Evolutionary conservation across 2,329 filamentous ascomycete species (phyloP), one percentile per base, ranked within the genome.

Genomic region (Fusarium agapanthi): DNA sequence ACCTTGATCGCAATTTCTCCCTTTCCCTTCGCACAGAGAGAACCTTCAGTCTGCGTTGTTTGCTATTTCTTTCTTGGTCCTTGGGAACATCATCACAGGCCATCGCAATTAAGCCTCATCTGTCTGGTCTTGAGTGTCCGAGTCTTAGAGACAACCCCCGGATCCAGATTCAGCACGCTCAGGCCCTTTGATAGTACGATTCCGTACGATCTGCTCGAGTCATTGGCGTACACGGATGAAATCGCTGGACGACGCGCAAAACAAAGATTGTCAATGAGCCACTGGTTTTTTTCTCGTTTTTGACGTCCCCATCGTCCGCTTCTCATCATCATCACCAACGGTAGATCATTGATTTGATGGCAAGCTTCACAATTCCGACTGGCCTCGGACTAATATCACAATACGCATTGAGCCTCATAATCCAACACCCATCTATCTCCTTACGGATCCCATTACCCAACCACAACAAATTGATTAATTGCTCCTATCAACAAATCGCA

Each of bases 1-100:
- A 65, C 65, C 59, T 69, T 69, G 51, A 63, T 58, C 38, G 50
- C 41, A 69, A 69, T 69, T 69, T 69, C 67, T 69, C 67, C 67
- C 40, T 69, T 60, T 34, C 34, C 20, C 30, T 43, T 38, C 30
- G 20, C 45, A 45, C 41, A 20, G 38, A 56, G 35, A 47, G 24
- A 43, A 56, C 40, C 50, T 37, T 38, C 20, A 55, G 26, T 35
- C 45, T 14, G 20, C 18, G 26, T 28, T 40, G 34, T 38, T 59
- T 66, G 22, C 37, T 59, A 43, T 44, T 62, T 12, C 34, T 43
- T 28, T 48, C 20, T 35, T 41, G 26, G 26, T 54, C 22, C 15
- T 51, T 32, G 28, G 18, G 14, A 56, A n/a, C 15, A 35, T 26
- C 38, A 28, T 47, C 54, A 34, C 10, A 47, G 28, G 16, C 32